Conservation (phyloP, 2,329 filamentous ascomycete species). For the Aspergillus calidoustus region DNA sequence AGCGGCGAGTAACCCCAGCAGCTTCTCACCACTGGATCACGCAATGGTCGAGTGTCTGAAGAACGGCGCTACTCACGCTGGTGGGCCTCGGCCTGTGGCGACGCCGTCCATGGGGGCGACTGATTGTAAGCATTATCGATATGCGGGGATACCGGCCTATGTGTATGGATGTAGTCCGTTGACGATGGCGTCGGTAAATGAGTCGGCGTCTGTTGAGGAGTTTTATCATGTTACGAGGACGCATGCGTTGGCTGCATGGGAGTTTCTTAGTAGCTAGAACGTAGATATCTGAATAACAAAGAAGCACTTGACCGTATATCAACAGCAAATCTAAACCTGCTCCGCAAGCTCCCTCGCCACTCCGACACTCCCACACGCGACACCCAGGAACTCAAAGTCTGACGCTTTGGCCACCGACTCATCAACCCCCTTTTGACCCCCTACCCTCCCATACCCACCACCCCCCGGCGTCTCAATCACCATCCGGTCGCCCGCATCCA, state of each 20-base stretch:
- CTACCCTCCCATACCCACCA: too few relatives aligned
- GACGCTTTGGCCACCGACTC: too few relatives aligned
- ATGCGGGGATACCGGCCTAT: conserved; percentile 43
- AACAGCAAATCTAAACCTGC: too few relatives aligned
- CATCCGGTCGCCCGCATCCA: too few relatives aligned
- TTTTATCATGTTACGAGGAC: conserved; percentile 1
- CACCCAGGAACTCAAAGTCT: too few relatives aligned
- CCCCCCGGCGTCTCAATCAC: too few relatives aligned
- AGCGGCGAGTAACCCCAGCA: background rate
- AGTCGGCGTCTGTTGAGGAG: conserved; percentile 4
- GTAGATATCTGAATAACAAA: too few relatives aligned
- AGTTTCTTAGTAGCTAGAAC: background rate
- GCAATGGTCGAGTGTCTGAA: background rate
- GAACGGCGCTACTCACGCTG: background rate
- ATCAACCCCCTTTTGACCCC: too few relatives aligned
- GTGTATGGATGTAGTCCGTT: conserved; percentile 33
- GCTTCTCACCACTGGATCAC: background rate
- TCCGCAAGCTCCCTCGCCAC: too few relatives aligned
- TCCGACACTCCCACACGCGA: too few relatives aligned
- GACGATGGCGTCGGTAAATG: background rate
- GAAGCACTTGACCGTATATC: too few relatives aligned
- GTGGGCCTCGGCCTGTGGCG: conserved; percentile 29
- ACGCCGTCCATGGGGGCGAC: conserved; percentile 47
- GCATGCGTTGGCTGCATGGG: background rate
- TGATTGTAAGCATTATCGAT: conserved; percentile 48